Evolutionary conservation across 805 yeast genomes (phyloP).

Genomic region (Scheffersomyces stipitis): DNA sequence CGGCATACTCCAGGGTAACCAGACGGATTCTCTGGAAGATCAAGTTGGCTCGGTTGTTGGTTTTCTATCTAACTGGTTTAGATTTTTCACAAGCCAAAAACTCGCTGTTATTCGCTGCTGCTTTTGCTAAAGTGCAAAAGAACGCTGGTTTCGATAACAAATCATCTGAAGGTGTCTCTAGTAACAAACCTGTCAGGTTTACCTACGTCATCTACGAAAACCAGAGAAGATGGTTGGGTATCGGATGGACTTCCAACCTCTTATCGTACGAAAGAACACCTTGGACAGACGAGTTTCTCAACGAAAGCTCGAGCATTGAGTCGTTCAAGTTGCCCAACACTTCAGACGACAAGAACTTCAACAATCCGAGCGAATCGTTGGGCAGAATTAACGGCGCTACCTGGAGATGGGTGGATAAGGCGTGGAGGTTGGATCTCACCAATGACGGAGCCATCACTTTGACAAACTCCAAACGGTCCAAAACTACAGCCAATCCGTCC

Average conservation of each 20-base stretch:
- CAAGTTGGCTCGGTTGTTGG: slow-evolving; percentile 61
- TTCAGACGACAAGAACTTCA: slow-evolving; percentile 31
- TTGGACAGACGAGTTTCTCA: slow-evolving; percentile 95
- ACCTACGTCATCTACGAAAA: slow-evolving; percentile 92
- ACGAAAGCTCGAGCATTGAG: slow-evolving; percentile 78
- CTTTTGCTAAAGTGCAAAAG: slow-evolving; percentile 52
- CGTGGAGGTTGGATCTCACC: slow-evolving; percentile 88
- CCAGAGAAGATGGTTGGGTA: slow-evolving; percentile 95
- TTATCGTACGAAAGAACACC: slow-evolving; percentile 91
- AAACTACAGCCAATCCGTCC: slow-evolving; percentile 67
- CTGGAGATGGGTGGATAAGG: slow-evolving; percentile 94
- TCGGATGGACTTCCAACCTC: slow-evolving; percentile 95
- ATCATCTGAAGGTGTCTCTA: slow-evolving; percentile 16
- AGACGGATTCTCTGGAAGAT: slow-evolving; percentile 86
- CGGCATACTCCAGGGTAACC: slow-evolving; percentile 79
- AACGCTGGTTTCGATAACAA: slow-evolving; percentile 23
- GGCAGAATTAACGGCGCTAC: slow-evolving; percentile 60
- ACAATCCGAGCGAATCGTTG: slow-evolving; percentile 25
- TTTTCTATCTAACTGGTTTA: slow-evolving; percentile 84
- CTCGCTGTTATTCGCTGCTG: slow-evolving; percentile 53
- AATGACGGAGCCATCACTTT: slow-evolving; percentile 83
- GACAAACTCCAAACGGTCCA: slow-evolving; percentile 54
- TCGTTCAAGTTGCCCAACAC: slow-evolving; percentile 79
- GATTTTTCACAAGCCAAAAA: slow-evolving; percentile 57
- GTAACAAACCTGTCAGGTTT: slow-evolving; percentile 62